Conservation (phyloP, 108 stramenopile species). For the Nitzschia sp. region DNA sequence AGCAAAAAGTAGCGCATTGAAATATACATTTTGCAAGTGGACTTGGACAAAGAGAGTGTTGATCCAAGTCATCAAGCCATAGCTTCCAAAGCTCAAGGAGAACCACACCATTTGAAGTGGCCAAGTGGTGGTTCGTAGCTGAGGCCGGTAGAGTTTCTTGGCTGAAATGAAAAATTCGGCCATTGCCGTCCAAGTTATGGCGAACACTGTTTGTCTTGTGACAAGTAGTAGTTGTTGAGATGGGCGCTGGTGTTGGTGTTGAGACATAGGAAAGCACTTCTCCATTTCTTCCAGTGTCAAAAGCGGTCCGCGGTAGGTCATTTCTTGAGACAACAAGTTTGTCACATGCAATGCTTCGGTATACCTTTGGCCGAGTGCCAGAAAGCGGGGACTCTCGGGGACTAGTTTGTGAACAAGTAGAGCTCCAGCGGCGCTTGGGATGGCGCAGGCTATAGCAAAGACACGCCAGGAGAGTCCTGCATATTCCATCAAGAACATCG, state of each 20-base stretch:
- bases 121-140: constrained; percentile 54
- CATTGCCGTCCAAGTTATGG: neutral
- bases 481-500: constrained; percentile 55
- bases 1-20: constrained; percentile 79
- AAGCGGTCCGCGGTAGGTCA: constrained; percentile 16
- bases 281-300: constrained; percentile 46
- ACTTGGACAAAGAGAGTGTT: constrained; percentile 74
- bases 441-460: constrained; percentile 65
- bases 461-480: constrained; percentile 55
- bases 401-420: constrained; percentile 52
- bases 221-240: neutral
- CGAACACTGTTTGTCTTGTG: neutral
- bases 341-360: constrained; percentile 50
- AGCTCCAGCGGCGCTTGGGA: constrained; percentile 68
- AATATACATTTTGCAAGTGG: constrained; percentile 71
- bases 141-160: constrained; percentile 45
- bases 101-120: constrained; percentile 79
- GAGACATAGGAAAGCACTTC: constrained; percentile 33
- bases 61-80: constrained; percentile 83
- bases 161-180: constrained; percentile 37
- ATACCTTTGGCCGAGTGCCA: constrained; percentile 45
- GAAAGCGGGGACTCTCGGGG: constrained; percentile 77
- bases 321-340: constrained; percentile 45
- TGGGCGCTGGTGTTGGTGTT: neutral
- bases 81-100: constrained; percentile 66